Base-by-base conservation (phyloP, 768 basidiomycete genomes). In the Chiua virens region DNA sequence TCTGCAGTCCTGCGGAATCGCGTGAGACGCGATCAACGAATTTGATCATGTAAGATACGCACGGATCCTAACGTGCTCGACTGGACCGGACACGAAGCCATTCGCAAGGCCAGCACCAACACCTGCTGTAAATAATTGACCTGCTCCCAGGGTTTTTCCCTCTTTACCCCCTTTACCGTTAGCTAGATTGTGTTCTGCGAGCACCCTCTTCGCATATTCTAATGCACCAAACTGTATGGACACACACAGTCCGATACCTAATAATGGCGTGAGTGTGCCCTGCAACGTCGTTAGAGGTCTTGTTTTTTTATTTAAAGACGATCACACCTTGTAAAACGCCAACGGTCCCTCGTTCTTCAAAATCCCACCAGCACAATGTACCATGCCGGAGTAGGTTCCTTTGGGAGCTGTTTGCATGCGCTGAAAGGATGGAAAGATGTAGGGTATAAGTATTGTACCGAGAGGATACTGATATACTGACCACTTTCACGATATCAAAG, bases 401-500 rank as follows among this genome's bases (percentile, higher is more conserved):
- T 85, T 83, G 35, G 94, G 79, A 22, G 93, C 80, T 11, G 94
- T 96, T 83, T 98, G 94, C 86, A 96, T 93, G 53, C 94, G 84
- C 92, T 93, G 65, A 54, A 30, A 50, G 30, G 49, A 46, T 22
- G 47, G 30, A 52, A 51, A 57, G 49, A 44, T 45, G 45, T 53
- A 40, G 54, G 58, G 53, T 17, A 28, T 21, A 20, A 34, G 39
- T 8, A 22, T 20, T 36, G 41, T 15, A n/a, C 18, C 20, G 37
- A 45, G 23, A 8, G 49, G 32, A 48, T 13, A 36, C 32, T 14
- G 30, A 18, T 47, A 44, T 32, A 82, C 89, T 66, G 65, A 92
- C 91, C 73, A 94, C 91, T 86, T 97, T 97, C 73, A 94, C 90
- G 57, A 96, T 94, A 70, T 98, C 94, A 70, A 98, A 98, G 13